Conservation (phyloP, 345 rosid species). For the Cardiospermum halicacabum region DNA sequence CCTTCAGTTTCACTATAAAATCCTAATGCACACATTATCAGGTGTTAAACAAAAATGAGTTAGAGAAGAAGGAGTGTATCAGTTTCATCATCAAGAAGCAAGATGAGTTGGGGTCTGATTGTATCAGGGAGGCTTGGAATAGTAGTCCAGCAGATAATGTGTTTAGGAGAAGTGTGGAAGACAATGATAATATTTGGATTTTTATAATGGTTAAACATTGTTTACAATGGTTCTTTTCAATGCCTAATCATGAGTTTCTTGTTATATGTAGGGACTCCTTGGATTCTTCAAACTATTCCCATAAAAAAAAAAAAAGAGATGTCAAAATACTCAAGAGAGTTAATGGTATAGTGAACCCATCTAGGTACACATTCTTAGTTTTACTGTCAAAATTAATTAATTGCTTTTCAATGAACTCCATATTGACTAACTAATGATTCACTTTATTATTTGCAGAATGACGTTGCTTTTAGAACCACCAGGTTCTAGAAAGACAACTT, state of each 20-base stretch:
- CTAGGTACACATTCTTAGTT: conserved; percentile 36
- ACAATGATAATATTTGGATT: conserved; percentile 34
- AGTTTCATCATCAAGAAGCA: conserved; percentile 26
- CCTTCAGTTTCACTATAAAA: no score
- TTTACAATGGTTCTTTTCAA: not conserved
- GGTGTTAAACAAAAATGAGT: no score
- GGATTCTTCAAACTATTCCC: conserved; percentile 34
- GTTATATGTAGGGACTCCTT: conserved; percentile 32
- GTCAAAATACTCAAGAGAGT: conserved; percentile 37
- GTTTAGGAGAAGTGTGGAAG: conserved; percentile 31
- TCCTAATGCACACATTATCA: no score
- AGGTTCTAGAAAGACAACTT: conserved; percentile 53
- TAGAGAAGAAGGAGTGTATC: conserved; percentile 28
- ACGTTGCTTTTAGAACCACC: conserved; percentile 62
- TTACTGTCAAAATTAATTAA: no score
- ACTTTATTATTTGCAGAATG: conserved; percentile 51
- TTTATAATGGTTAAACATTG: not conserved
- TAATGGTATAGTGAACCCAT: conserved; percentile 45
- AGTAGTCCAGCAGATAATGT: conserved; percentile 32
- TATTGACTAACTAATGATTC: no score
- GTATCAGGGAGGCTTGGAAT: conserved; percentile 44
- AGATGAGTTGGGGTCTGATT: conserved; percentile 31
- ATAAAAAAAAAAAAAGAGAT: conserved; percentile 41
- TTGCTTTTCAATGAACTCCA: no score
- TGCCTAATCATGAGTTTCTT: conserved; percentile 1